Conservation (phyloP, 169 alveolate genomes). For the Theileria luwenshuni region DNA sequence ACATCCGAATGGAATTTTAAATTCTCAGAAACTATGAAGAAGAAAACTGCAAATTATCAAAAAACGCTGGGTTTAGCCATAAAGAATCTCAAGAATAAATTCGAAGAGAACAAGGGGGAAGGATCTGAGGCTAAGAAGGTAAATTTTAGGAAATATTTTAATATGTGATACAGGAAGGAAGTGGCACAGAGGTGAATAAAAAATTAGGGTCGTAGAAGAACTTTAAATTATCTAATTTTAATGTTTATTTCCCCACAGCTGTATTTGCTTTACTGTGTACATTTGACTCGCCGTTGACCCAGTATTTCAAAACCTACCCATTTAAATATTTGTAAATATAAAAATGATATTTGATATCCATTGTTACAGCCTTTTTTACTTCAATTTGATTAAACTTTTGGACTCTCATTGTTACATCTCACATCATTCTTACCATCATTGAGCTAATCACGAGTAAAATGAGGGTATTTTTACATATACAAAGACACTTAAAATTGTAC, state of each 20-base stretch:
- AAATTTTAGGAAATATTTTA: background rate
- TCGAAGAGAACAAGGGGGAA: constrained; percentile 17
- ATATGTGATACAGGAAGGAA: constrained; percentile 1
- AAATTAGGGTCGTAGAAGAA: background rate
- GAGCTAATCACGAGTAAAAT: too few relatives aligned
- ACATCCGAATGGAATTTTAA: background rate
- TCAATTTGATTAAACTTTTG: too few relatives aligned
- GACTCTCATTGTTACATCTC: too few relatives aligned
- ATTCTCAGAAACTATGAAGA: constrained; percentile 32
- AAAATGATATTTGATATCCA: too few relatives aligned
- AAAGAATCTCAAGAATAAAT: constrained; percentile 21
- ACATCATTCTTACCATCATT: too few relatives aligned
- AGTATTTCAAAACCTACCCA: too few relatives aligned
- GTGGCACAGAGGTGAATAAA: background rate
- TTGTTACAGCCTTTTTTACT: too few relatives aligned
- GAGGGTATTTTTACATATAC: constrained; percentile 17
- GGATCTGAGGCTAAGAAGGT: constrained; percentile 1
- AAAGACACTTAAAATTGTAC: background rate
- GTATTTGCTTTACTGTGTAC: background rate
- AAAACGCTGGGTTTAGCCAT: constrained; percentile 43
- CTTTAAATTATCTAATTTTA: constrained; percentile 1
- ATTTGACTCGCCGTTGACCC: too few relatives aligned
- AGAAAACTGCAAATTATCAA: constrained; percentile 25
- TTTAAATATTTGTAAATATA: too few relatives aligned
- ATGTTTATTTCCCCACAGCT: constrained; percentile 18